Base-by-base conservation (phyloP, 176 grass and related monocot genomes). In the Puccinellia tenuiflora region DNA sequence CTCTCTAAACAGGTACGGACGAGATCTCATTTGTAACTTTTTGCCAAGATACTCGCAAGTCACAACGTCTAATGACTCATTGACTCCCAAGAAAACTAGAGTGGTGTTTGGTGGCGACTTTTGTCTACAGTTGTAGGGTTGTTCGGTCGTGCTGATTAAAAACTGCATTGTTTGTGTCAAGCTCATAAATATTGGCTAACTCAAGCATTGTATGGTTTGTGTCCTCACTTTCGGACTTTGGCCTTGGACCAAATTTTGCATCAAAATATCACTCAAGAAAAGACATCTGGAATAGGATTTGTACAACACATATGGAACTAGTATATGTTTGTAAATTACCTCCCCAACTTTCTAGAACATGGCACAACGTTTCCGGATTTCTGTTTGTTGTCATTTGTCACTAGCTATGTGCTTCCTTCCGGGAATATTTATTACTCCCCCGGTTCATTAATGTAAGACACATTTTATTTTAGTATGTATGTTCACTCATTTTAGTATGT, bases 1-100 rank as follows among this genome's bases (percentile, higher is more conserved):
- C 76, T 97, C 40, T 79, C 85, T 42, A 97, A 92, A 61, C 94
- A 97, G 94, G 94, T 97, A 85, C 30, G 7, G 42, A 73, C 24
- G 7, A 20, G 67, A 43, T 47, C 15, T 28, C 68, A 47, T 26
- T 73, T 47, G 43, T 46, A 46, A 3, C 3, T 4, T 46, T 46
- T 46, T 46, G 43, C 43, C 43, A 46, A 46, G 43, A 46, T 46
- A 46, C 43, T 68, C 65, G 13, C 10, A 43, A 73, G 12, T 46
- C 43, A 46, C 43, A 4, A 15, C 43, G 13, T 46, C 13, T 9
- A 25, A 35, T 59, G 50, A 69, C 74, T 61, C 2, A 2, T 53
- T 15, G 18, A n/a, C 21, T 66, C 40, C 7, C 60, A 47, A 53
- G 43, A 20, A 33, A 69, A 43, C 5, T 71, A 29, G 47, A 46